Conservation (phyloP, 306 rosid species). For the Acacia melanoxylon region DNA sequence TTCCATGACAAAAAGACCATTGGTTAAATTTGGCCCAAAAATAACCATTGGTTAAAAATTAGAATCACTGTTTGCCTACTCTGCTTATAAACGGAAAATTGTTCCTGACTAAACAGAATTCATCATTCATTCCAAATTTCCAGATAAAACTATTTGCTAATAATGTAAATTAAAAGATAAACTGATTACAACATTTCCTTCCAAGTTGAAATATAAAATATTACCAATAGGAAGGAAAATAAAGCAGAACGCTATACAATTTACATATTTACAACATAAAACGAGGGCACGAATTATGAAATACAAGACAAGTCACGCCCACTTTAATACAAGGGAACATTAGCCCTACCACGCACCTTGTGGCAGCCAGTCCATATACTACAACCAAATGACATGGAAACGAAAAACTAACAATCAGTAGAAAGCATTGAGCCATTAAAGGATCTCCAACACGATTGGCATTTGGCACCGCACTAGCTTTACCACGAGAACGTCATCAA, state of each 20-base stretch:
- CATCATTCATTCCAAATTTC: background rate
- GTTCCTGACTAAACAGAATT: too few species aligned
- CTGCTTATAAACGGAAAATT: background rate
- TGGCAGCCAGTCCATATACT: background rate
- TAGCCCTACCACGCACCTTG: background rate
- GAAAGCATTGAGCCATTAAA: background rate
- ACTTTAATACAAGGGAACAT: background rate
- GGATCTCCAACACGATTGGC: background rate
- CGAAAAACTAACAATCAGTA: background rate
- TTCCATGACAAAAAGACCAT: too few species aligned
- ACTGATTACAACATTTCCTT: background rate
- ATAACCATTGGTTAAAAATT: too few species aligned
- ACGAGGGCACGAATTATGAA: background rate
- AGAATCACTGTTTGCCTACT: too few species aligned
- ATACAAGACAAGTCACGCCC: too few species aligned
- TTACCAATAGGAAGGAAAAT: background rate
- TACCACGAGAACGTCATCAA: background rate
- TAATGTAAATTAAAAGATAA: background rate
- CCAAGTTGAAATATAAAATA: too few species aligned
- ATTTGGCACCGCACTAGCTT: background rate
- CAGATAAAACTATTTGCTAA: background rate
- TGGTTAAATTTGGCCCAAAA: too few species aligned
- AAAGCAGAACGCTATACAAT: background rate
- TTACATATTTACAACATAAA: background rate
- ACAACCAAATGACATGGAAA: background rate